Conservation (phyloP, 768 basidiomycete genomes). For the Pleurotus giganteus region DNA sequence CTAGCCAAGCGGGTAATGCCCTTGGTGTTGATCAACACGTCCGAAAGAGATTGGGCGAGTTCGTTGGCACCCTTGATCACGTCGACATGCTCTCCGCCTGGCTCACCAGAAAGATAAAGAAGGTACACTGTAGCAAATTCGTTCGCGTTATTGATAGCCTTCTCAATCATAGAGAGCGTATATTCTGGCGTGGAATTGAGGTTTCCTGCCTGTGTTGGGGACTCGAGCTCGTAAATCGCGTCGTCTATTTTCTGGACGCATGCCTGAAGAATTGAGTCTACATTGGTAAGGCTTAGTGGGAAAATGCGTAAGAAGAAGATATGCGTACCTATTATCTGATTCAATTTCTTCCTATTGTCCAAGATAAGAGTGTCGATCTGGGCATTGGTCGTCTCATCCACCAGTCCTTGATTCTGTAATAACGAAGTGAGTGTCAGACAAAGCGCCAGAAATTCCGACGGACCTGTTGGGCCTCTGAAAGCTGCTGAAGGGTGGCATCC, state of each 20-base stretch:
- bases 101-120: slow-evolving; percentile 81
- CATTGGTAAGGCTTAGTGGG: slow-evolving; percentile 10
- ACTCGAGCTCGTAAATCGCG: slow-evolving; percentile 96
- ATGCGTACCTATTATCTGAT: slow-evolving; percentile 84
- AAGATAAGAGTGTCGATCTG: slow-evolving; percentile 96
- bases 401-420: slow-evolving; percentile 72
- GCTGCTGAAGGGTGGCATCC: slow-evolving; percentile 86
- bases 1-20: slow-evolving; percentile 91
- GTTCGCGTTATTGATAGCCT: slow-evolving; percentile 89
- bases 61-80: slow-evolving; percentile 98
- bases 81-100: slow-evolving; percentile 92
- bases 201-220: slow-evolving; percentile 92
- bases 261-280: slow-evolving; percentile 95
- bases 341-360: slow-evolving; percentile 96
- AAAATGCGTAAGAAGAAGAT: slow-evolving; percentile 7
- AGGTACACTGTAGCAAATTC: slow-evolving; percentile 96
- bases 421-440: background rate
- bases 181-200: slow-evolving; percentile 98
- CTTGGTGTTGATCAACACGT: slow-evolving; percentile 92
- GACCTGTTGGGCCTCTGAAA: slow-evolving; percentile 86
- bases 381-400: slow-evolving; percentile 90
- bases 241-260: slow-evolving; percentile 98
- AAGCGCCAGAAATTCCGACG: slow-evolving; percentile 15
- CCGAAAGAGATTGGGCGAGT: slow-evolving; percentile 88
- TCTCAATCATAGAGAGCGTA: slow-evolving; percentile 97